These are phyloP conservation scores for Acacia acuminata DNA, from an alignment of 306 rosid species.

Conservation along the genomic window DNA sequence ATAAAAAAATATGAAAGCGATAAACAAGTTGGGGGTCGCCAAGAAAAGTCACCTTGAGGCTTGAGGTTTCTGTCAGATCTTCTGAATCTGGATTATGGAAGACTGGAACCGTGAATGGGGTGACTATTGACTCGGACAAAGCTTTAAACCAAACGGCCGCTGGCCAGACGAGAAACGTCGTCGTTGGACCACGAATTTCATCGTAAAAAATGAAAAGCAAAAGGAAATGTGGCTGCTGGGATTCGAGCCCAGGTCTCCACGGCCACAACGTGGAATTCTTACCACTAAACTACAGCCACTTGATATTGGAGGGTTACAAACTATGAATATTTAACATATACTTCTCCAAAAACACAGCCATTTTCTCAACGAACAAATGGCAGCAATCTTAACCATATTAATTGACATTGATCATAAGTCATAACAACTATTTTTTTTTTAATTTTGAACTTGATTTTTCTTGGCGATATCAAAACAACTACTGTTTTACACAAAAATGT, in stretches of 20 bases:
- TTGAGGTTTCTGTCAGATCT: background rate
- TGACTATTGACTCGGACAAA: background rate
- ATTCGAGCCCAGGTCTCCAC: slow-evolving; percentile 66
- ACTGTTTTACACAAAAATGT: no score
- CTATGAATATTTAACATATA: rapidly evolving
- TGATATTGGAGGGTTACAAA: rapidly evolving
- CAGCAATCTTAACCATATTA: no score
- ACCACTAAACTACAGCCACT: slow-evolving; percentile 55
- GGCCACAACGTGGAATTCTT: slow-evolving; percentile 59
- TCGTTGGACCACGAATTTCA: background rate
- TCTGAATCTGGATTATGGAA: background rate
- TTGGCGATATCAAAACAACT: no score
- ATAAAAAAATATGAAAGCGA: background rate
- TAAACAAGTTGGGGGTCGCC: background rate
- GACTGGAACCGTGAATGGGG: background rate
- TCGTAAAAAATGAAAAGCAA: background rate
- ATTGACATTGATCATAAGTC: no score
- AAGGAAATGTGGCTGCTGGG: slow-evolving; percentile 45
- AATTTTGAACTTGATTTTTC: no score
- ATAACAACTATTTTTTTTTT: no score
- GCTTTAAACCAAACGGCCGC: background rate
- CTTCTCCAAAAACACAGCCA: no score
- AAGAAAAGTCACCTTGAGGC: background rate
- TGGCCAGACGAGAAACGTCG: background rate
- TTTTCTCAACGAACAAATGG: no score